These are phyloP conservation scores for Stemphylium lycopersici DNA, from an alignment of 2,329 filamentous ascomycete species.

Conservation along the genomic window DNA sequence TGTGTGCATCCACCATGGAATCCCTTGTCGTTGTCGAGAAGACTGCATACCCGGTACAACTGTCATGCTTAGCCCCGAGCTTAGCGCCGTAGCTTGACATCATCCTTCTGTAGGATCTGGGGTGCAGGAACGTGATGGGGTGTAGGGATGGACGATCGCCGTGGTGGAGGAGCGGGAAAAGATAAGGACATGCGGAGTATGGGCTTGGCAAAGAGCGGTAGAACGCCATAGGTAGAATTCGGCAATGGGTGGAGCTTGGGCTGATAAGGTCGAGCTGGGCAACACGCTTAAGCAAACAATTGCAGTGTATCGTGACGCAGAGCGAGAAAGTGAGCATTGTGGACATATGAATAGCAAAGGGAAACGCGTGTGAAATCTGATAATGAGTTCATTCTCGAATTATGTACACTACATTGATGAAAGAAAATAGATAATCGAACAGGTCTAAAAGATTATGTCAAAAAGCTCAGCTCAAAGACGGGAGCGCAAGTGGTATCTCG, in stretches of 20 bases:
- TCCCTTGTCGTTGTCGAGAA: neutral
- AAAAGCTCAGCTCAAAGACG: slow-evolving; percentile 29
- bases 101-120: slow-evolving; percentile 1
- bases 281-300: neutral
- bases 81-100: slow-evolving; percentile 4
- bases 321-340: too few relatives aligned
- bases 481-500: slow-evolving; percentile 40
- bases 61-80: neutral
- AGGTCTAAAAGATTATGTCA: slow-evolving; percentile 11
- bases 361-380: neutral
- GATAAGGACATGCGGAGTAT: slow-evolving; percentile 19
- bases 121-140: slow-evolving; percentile 1
- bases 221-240: neutral
- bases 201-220: slow-evolving; percentile 19
- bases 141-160: neutral
- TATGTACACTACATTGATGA: slow-evolving; percentile 23
- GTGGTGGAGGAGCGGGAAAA: slow-evolving; percentile 7
- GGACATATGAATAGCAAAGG: neutral
- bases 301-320: too few relatives aligned
- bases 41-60: neutral
- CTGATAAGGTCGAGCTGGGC: slow-evolving; percentile 25
- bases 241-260: slow-evolving; percentile 10
- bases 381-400: slow-evolving; percentile 10
- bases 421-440: slow-evolving; percentile 2
- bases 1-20: neutral